A percentile compares a stretch with the other conserved stretches of the same genome.
Evolutionary conservation across 202 grass and related monocot genomes (phyloP).

Genomic region (Setaria italica): DNA sequence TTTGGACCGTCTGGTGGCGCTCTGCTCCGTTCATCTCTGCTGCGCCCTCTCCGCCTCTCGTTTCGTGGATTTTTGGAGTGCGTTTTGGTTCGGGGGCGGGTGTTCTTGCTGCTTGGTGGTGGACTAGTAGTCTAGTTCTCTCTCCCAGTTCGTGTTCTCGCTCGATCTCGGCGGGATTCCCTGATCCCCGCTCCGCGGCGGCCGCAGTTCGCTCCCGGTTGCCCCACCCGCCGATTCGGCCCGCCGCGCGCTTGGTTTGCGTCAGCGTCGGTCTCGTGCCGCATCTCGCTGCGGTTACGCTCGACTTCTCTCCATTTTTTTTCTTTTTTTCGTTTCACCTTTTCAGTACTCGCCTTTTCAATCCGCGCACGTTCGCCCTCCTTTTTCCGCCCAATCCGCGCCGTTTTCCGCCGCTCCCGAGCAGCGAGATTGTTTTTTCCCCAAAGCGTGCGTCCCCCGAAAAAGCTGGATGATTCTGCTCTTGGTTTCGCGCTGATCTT

Average conservation of each 20-base stretch:
- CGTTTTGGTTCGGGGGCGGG: neutral
- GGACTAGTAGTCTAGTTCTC: neutral
- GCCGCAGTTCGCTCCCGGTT: neutral
- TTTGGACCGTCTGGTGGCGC: neutral
- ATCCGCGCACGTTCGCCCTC: neutral
- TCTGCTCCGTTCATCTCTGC: neutral
- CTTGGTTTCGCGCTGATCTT: neutral
- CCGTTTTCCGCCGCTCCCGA: neutral
- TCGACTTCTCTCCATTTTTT: neutral
- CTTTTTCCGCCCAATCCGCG: neutral
- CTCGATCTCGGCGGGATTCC: conserved; percentile 37
- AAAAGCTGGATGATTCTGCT: conserved; percentile 1
- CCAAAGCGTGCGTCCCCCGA: neutral
- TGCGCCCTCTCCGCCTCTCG: neutral
- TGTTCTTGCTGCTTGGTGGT: neutral
- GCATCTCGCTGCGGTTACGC: conserved; percentile 34
- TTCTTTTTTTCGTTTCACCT: neutral
- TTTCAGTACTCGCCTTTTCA: neutral
- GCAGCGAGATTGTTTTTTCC: neutral
- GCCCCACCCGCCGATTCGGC: conserved; percentile 22
- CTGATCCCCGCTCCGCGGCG: neutral
- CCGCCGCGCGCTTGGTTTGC: neutral
- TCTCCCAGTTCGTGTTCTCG: conserved; percentile 11
- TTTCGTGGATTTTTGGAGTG: conserved; percentile 1
- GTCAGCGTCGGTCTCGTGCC: neutral